phyloP scores from a whole-genome alignment of 768 basidiomycete species.

The Phaeotremella skinneri region DNA sequence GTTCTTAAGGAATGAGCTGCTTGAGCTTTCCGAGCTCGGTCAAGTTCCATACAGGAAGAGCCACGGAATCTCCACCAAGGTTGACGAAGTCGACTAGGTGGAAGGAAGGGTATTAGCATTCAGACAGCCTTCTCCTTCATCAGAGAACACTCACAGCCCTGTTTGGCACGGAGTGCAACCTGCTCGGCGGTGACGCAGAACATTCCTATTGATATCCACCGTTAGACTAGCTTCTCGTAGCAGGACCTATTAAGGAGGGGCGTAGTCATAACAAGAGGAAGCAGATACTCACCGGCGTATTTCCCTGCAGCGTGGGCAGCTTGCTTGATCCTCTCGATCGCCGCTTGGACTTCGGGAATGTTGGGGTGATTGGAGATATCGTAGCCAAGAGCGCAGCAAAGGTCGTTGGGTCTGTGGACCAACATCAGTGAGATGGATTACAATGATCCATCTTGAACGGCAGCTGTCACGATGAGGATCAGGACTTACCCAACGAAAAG shows the following conservation, averaged over 20 bases:
- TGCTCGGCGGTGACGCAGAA: conserved; percentile 28
- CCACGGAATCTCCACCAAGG: conserved; percentile 30
- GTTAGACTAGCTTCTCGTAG: no score
- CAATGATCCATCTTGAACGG: neutral
- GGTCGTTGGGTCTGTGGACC: conserved; percentile 29
- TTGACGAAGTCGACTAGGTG: conserved; percentile 34
- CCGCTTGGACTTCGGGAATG: conserved; percentile 34
- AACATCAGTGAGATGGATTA: neutral
- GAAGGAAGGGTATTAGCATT: no score
- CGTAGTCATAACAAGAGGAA: no score
- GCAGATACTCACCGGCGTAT: conserved; percentile 24
- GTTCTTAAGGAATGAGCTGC: neutral
- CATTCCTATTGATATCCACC: no score
- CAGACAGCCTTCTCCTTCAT: no score
- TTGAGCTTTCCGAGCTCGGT: conserved; percentile 8
- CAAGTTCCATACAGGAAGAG: conserved; percentile 29
- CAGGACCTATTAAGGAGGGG: no score
- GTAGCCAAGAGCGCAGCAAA: conserved; percentile 32
- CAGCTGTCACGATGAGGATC: neutral
- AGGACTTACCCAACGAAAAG: conserved; percentile 35
- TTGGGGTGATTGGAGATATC: conserved; percentile 27
- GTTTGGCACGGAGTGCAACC: conserved; percentile 26
- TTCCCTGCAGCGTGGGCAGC: conserved; percentile 38
- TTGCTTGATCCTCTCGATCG: conserved; percentile 29
- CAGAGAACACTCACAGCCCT: conserved; percentile 18